Conservation (phyloP, 371 early-diverging fungal genomes). For the Mortierella sp. region DNA sequence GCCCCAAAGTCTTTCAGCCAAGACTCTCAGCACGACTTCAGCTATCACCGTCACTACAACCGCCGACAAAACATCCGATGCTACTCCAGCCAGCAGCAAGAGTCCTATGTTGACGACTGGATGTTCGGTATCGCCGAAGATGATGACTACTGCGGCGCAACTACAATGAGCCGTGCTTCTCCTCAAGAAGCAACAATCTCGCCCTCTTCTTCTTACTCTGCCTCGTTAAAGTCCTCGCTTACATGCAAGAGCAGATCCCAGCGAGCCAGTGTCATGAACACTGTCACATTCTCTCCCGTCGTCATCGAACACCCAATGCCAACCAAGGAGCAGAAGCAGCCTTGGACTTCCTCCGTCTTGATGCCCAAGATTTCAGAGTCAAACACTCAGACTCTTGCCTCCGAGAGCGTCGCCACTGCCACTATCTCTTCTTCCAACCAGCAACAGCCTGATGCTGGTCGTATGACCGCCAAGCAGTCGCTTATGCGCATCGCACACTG, state of each 20-base stretch:
- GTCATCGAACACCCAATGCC: slow-evolving; percentile 8
- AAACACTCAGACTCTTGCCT: background rate
- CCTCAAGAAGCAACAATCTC: slow-evolving; percentile 18
- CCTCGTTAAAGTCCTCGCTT: slow-evolving; percentile 29
- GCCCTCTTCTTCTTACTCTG: slow-evolving; percentile 1
- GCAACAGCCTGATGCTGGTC: slow-evolving; percentile 15
- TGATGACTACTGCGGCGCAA: background rate
- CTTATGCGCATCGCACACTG: slow-evolving; percentile 47
- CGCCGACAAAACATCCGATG: slow-evolving; percentile 18
- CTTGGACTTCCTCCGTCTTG: background rate
- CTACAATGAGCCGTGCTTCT: slow-evolving; percentile 11
- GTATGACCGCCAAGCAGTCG: slow-evolving; percentile 37
- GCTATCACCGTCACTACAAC: slow-evolving; percentile 30
- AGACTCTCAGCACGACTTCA: slow-evolving; percentile 23
- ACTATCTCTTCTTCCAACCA: slow-evolving; percentile 56
- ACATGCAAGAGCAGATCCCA: slow-evolving; percentile 17
- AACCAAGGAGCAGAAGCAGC: too few relatives aligned
- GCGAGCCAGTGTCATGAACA: slow-evolving; percentile 6
- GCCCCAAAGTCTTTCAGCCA: slow-evolving; percentile 59
- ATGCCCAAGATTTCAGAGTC: slow-evolving; percentile 31
- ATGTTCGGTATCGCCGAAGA: slow-evolving; percentile 47
- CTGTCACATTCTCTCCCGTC: slow-evolving; percentile 39
- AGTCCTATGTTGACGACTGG: slow-evolving; percentile 31
- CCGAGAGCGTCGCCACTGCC: background rate
- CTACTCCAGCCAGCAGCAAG: slow-evolving; percentile 25